Evolutionary conservation across 306 rosid species (phyloP).

Genomic region (Lathyrus tuberosus): DNA sequence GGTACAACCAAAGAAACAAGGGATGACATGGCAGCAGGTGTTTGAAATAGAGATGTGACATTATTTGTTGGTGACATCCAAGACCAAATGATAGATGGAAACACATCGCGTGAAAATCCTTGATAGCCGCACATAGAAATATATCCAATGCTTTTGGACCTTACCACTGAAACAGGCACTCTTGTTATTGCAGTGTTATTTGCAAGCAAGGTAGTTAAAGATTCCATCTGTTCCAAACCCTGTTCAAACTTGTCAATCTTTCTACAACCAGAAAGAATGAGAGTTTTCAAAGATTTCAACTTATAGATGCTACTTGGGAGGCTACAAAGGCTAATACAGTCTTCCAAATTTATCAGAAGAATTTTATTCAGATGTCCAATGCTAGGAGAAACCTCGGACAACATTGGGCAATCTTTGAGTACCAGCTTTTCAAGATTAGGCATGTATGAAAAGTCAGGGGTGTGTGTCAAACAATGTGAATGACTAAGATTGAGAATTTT

Average conservation of each 20-base stretch:
- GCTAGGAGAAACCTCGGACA: not conserved
- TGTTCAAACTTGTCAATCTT: not conserved
- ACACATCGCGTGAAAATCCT: not conserved
- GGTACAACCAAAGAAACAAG: not conserved
- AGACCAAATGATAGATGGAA: not conserved
- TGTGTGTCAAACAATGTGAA: not conserved
- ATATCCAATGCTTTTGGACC: slow-evolving; percentile 3
- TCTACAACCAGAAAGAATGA: not conserved
- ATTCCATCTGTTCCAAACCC: not conserved
- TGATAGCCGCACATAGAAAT: not conserved
- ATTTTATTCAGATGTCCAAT: not conserved
- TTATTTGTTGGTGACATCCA: not conserved
- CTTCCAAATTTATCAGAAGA: not conserved
- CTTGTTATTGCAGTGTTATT: not conserved
- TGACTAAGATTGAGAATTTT: not conserved
- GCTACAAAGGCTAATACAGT: not conserved
- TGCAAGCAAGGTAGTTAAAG: not conserved
- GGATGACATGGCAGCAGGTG: not conserved
- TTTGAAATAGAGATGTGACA: not conserved
- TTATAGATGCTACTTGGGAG: not conserved
- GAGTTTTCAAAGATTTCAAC: not conserved
- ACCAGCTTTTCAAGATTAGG: not conserved
- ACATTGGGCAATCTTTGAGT: not conserved
- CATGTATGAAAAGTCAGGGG: not conserved
- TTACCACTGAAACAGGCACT: not conserved